Evolutionary conservation across 192 early-diverging fungal species (phyloP).

Genomic region (Coemansia sp.): DNA sequence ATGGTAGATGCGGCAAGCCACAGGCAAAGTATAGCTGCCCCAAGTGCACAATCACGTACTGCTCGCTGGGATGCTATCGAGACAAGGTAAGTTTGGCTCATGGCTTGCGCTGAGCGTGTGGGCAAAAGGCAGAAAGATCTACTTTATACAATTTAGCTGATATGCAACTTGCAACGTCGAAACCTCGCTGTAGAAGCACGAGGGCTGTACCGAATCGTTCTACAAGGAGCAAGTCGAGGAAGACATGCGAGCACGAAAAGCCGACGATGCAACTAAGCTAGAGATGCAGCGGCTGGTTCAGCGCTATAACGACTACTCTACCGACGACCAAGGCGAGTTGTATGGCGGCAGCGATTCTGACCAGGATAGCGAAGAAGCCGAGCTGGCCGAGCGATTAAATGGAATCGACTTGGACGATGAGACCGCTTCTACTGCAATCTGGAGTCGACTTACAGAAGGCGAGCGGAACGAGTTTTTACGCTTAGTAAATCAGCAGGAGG

Average conservation of each 20-base stretch:
- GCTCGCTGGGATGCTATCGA: constrained; percentile 47
- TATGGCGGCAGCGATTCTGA: constrained; percentile 4
- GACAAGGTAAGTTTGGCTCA: constrained; percentile 25
- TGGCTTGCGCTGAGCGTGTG: background rate
- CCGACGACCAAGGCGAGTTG: constrained; percentile 11
- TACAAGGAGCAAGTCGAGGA: constrained; percentile 50
- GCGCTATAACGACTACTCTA: constrained; percentile 29
- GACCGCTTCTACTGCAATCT: constrained; percentile 5
- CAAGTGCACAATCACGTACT: constrained; percentile 43
- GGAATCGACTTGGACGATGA: constrained; percentile 27
- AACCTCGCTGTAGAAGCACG: constrained; percentile 18
- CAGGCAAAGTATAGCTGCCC: constrained; percentile 53
- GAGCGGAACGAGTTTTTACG: constrained; percentile 32
- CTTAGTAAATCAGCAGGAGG: constrained; percentile 13
- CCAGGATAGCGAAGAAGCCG: background rate
- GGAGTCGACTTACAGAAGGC: constrained; percentile 25
- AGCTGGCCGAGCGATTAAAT: constrained; percentile 21
- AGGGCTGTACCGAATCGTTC: constrained; percentile 44
- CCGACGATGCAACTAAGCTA: constrained; percentile 40
- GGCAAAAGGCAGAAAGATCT: too few species aligned
- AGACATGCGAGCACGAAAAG: constrained; percentile 22
- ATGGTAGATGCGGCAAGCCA: constrained; percentile 38
- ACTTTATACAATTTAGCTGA: background rate
- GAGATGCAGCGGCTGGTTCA: constrained; percentile 39
- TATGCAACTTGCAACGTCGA: background rate